phyloP scores from a whole-genome alignment of 140 eudicot species.

The Oenanthe javanica region DNA sequence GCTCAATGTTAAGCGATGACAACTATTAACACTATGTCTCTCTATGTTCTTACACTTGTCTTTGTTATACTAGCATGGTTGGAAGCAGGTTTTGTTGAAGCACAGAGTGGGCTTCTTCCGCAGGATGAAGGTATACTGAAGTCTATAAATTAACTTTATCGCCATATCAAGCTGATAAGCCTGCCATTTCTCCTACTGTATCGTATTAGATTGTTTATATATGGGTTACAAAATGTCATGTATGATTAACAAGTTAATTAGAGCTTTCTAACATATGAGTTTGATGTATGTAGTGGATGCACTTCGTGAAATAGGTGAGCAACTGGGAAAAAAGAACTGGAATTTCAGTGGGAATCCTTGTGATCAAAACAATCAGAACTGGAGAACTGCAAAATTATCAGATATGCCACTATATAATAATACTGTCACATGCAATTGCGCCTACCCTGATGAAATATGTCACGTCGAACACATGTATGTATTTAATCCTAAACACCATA shows the following conservation, averaged over 20 bases:
- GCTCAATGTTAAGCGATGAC: neutral
- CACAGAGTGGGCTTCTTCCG: neutral
- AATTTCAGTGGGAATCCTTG: conserved; percentile 21
- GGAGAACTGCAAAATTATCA: neutral
- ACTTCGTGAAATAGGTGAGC: conserved; percentile 17
- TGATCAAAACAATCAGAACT: neutral
- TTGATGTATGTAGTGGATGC: conserved; percentile 12
- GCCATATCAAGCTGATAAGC: neutral
- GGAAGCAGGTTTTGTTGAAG: neutral
- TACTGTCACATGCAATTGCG: conserved; percentile 15
- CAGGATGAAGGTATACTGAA: conserved; percentile 2
- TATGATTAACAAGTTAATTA: neutral
- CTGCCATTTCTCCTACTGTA: neutral
- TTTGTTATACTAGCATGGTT: neutral
- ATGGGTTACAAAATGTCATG: neutral
- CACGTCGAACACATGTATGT: conserved; percentile 8
- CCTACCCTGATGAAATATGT: conserved; percentile 5
- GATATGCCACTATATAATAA: conserved; percentile 2
- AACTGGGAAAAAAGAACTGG: conserved; percentile 25
- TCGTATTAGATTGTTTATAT: neutral
- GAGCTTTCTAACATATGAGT: neutral
- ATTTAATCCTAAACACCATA: neutral
- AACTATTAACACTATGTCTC: neutral
- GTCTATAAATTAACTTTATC: neutral
- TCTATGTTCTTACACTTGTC: neutral